Evolutionary conservation across 2,329 filamentous ascomycete species (phyloP), one percentile per base, ranked within the genome.

Genomic region (Hypoxylon sp.): DNA sequence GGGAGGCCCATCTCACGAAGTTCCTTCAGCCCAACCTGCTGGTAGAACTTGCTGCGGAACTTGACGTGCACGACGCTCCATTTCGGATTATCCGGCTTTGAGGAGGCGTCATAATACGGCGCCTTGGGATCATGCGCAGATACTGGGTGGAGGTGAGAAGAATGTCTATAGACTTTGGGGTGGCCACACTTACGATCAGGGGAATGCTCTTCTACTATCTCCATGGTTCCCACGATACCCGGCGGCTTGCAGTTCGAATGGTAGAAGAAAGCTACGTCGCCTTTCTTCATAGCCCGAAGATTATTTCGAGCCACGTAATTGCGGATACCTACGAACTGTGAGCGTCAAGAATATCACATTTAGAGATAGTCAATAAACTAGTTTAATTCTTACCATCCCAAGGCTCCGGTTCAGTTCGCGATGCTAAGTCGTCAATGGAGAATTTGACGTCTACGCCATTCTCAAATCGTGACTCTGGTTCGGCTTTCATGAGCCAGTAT

Each of bases 231-330:
- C 1, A 87, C 91, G 36, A 97, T 91, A 2, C 90, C 93, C 0
- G 92, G 91, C 16, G 87, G 82, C 69, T 95, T 96, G 73, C 90
- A 94, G 65, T 94, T 96, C 35, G 90, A 96, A 72, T 97, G 93
- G 69, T 97, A 97, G 75, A 99, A 97, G 75, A 99, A 97, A 17
- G 91, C 92, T 21, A 92, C 78, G 67, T 99, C 94, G 40, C 92
- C 92, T 47, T 86, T 85, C 63, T 90, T 91, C 94, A 99, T 99
- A 6, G 85, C 83, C 20, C 90, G 84, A 74, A 99, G 86, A 68
- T 97, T 91, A 66, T 97, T 97, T 17, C 90, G 84, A 5, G 93
- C 93, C 11, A 65, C 65, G 46, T 71, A 71, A 30, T 68, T 69
- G 37, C 69, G 69, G 47, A 71, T 72, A 7, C 69, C 69, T 72